Evolutionary conservation across 768 basidiomycete species (phyloP), one percentile per base, ranked within the genome.

Genomic region (Scleroderma citrinum): DNA sequence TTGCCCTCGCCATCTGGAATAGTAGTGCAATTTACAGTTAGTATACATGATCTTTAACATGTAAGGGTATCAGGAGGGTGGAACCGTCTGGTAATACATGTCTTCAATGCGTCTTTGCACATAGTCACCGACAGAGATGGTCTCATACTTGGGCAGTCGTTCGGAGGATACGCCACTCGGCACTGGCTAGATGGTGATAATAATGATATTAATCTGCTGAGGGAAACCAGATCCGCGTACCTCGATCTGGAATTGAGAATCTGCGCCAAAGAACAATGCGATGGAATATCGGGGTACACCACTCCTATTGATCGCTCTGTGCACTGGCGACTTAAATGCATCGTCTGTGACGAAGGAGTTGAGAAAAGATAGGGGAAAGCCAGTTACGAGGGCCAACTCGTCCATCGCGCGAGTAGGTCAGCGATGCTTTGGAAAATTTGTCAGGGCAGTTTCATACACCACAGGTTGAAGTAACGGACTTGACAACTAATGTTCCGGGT

Each of bases 361-460:
- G 26, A 8, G 26, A 29, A 4, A 29, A 8, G 26, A 29, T n/a
- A n/a, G n/a, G 8, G 26, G 26, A 29, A 8, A 29, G 26, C 26
- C 26, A 29, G 4, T 4, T 4, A 29, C 8, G 26, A 5, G 26
- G 26, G 4, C 78, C 29, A 51, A 92, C 90, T 95, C 12, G 93
- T 92, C 87, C 91, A 90, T 19, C 90, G 72, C 10, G 90, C 82
- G 50, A 97, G 78, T 64, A 92, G 88, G 59, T 94, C 92, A 7
- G 87, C 93, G 12, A 95, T 73, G 62, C 87, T 80, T 80, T 48
- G 16, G 32, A 20, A 32, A 45, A 44, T 55, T 50, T 75, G 68
- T 19, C 74, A 58, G 2, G 70, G n/a, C 19, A 17, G 8, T 29
- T 29, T 29, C 48, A 6, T 20, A 41, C 12, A 2, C 7, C 14